These are phyloP conservation scores for Calonectria pteridis DNA, from an alignment of 2,329 filamentous ascomycete genomes.

Conservation along the genomic window DNA sequence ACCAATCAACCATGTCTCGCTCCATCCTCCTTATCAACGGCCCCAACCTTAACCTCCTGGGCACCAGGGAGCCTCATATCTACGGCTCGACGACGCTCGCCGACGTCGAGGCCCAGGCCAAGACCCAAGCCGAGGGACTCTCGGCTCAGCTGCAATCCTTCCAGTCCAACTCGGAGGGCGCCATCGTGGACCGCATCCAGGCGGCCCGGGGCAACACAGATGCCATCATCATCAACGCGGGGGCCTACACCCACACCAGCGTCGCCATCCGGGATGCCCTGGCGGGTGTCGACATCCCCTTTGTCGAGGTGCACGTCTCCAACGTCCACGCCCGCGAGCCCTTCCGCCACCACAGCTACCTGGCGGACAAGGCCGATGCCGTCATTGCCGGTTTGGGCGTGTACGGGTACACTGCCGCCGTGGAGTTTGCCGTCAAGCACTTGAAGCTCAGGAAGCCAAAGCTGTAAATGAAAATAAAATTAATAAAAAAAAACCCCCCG, in stretches of 20 bases:
- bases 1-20: constrained; percentile 48
- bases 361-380: constrained; percentile 81
- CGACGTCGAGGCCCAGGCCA: constrained; percentile 67
- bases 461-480: constrained; percentile 13
- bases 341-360: constrained; percentile 77
- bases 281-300: constrained; percentile 76
- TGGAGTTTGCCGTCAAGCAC: constrained; percentile 66
- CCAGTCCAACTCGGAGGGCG: constrained; percentile 85
- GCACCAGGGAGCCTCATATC: constrained; percentile 78
- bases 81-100: constrained; percentile 78
- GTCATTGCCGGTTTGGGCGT: constrained; percentile 78
- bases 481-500: neutral
- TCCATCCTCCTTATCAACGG: constrained; percentile 81
- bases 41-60: constrained; percentile 86
- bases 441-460: constrained; percentile 54
- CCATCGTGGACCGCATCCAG: constrained; percentile 80
- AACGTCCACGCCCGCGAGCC: constrained; percentile 80
- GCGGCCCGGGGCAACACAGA: constrained; percentile 69
- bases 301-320: constrained; percentile 82
- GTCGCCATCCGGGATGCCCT: constrained; percentile 83
- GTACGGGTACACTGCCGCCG: constrained; percentile 71
- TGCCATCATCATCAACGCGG: constrained; percentile 81
- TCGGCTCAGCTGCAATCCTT: constrained; percentile 67
- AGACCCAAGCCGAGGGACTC: constrained; percentile 62
- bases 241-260: constrained; percentile 80